phyloP scores from a whole-genome alignment of 2,329 filamentous ascomycete genomes.

The Claviceps cyperi region DNA sequence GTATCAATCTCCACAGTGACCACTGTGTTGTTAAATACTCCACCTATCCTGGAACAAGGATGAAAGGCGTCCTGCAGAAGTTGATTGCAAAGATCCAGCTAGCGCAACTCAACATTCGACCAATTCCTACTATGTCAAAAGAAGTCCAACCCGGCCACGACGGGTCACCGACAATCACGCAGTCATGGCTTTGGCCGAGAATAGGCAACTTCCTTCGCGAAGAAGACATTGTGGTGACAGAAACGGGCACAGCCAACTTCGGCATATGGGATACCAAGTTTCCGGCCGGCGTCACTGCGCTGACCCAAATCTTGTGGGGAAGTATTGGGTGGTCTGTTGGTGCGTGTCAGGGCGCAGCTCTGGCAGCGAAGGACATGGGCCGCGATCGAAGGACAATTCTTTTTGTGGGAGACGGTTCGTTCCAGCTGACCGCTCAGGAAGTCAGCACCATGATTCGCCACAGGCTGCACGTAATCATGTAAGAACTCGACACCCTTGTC shows the following conservation, averaged over 20 bases:
- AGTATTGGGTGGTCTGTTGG: conserved; percentile 48
- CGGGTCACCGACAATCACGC: conserved; percentile 38
- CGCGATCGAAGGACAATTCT: conserved; percentile 55
- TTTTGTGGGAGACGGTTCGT: conserved; percentile 78
- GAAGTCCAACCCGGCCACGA: conserved; percentile 28
- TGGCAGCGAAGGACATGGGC: conserved; percentile 54
- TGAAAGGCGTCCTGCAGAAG: conserved; percentile 64
- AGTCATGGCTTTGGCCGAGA: conserved; percentile 65
- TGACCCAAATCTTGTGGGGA: conserved; percentile 67
- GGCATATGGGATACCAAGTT: conserved; percentile 79
- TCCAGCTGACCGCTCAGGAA: conserved; percentile 76
- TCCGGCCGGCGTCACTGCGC: conserved; percentile 59
- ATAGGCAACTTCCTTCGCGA: conserved; percentile 57
- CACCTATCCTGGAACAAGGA: conserved; percentile 61
- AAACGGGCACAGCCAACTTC: conserved; percentile 80
- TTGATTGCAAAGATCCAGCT: conserved; percentile 46
- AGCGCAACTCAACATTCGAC: conserved; percentile 39
- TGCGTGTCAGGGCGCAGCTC: conserved; percentile 49
- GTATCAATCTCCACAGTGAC: conserved; percentile 69
- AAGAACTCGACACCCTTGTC: conserved; percentile 15
- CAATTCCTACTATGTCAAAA: conserved; percentile 40
- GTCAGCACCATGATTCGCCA: conserved; percentile 71
- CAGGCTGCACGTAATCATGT: conserved; percentile 62
- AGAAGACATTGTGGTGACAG: conserved; percentile 68
- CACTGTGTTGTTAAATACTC: conserved; percentile 62